Base-by-base conservation (phyloP, 345 rosid genomes). In the Lepidium africanum region DNA sequence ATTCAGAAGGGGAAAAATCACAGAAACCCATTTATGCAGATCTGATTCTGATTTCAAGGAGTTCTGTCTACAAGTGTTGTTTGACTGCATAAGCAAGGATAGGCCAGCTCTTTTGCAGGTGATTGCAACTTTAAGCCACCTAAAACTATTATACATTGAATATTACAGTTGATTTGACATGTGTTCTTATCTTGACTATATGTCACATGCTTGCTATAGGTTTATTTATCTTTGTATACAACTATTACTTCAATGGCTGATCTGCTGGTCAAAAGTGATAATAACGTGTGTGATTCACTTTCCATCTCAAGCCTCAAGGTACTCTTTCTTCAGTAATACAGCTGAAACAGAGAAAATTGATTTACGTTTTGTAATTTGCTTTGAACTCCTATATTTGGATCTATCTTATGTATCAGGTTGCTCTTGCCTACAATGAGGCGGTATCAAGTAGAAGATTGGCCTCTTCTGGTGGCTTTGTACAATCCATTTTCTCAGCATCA, bases 61-160 rank as follows among this genome's bases (percentile, higher is more conserved):
- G 70, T 94, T 94, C 67, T 94, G 99, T 76, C 77, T 90, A 71
- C 99, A 91, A 87, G 92, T 94, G 55, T 69, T 94, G 70, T 87
- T 88, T 63, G 97, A 94, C 77, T 91, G 99, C 67, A 83, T 94
- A 76, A 89, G 97, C 90, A 94, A 91, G 77, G 99, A 94, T 74
- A 83, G 95, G 70, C 99, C 99, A 71, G 88, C 95, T 40, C 95
- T 94, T 60, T 71, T 94, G 63, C 98, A 91, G 97, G 97, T 88
- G 82, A 58, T 62, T 69, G 33, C 32, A 48, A 50, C 71, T 58
- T 60, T 59, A 14, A 35, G 21, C 65, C 70, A 40, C 43, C 30
- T 36, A 12, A 54, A 12, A 9, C 49, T 41, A 15, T 25, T n/a
- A 30, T 38, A 46, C 65, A 52, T 6, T 63, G 57, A 11, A 63